phyloP scores from a whole-genome alignment of 345 rosid species.

The Garcia nutans region DNA sequence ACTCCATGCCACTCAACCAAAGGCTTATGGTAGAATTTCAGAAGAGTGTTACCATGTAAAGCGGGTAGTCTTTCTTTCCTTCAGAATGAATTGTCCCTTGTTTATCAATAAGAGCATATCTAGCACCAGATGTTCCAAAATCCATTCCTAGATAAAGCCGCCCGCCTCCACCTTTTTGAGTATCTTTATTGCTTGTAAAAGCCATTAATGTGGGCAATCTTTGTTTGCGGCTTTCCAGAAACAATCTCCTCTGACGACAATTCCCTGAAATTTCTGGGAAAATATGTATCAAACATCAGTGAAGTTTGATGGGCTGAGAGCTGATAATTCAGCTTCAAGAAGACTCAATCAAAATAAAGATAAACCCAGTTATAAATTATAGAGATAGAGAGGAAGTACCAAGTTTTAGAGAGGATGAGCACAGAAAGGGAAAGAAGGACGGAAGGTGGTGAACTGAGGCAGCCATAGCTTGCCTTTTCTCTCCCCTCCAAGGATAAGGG shows the following conservation, averaged over 20 bases:
- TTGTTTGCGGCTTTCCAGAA: conserved; percentile 16
- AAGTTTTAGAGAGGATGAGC: neutral
- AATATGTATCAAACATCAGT: neutral
- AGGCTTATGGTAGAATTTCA: too few relatives aligned
- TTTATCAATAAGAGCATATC: conserved; percentile 70
- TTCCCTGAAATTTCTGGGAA: conserved; percentile 28
- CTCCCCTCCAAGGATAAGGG: conserved; percentile 8
- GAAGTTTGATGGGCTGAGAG: neutral
- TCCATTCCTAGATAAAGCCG: conserved; percentile 86
- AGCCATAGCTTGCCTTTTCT: neutral
- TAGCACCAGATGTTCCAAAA: conserved; percentile 93
- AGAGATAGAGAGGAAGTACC: neutral
- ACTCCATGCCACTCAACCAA: too few relatives aligned
- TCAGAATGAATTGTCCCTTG: conserved; percentile 53
- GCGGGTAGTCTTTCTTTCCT: conserved; percentile 72
- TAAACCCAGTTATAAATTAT: neutral
- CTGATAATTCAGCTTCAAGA: neutral
- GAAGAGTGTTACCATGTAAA: conserved; percentile 38
- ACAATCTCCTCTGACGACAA: conserved; percentile 23
- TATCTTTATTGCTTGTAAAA: conserved; percentile 21
- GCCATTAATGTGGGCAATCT: conserved; percentile 32
- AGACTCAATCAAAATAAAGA: neutral
- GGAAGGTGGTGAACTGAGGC: neutral
- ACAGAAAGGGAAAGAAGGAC: neutral
- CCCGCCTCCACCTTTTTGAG: conserved; percentile 26